A percentile compares a stretch with the other conserved stretches of the same genome.
These are phyloP conservation scores for Prunus kanzakura DNA, from an alignment of 306 rosid genomes.

Conservation along the genomic window DNA sequence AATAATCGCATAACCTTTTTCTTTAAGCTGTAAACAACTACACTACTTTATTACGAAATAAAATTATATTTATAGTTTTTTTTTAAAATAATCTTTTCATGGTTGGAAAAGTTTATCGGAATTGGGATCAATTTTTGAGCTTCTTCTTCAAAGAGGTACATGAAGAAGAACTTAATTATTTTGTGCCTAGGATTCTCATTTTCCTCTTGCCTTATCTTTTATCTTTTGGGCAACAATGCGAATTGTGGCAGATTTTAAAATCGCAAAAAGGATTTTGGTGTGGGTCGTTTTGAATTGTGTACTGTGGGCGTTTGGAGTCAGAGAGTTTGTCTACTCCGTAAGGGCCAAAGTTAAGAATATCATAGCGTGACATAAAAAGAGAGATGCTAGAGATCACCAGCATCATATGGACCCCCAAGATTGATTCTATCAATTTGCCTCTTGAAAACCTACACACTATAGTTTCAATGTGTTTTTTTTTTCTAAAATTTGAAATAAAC, in stretches of 20 bases:
- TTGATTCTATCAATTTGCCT: background rate
- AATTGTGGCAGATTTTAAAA: background rate
- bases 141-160: no score
- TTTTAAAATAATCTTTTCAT: no score
- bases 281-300: background rate
- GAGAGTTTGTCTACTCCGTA: slow-evolving; percentile 4
- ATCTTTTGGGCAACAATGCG: background rate
- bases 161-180: background rate
- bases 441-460: background rate
- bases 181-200: slow-evolving; percentile 29
- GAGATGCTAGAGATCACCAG: slow-evolving; percentile 9
- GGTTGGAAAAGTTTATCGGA: no score
- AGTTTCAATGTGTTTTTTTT: background rate
- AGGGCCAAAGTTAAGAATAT: slow-evolving; percentile 7
- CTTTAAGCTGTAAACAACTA: slow-evolving; percentile 2
- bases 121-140: no score
- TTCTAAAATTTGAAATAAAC: no score
- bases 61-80: no score
- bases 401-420: slow-evolving; percentile 10
- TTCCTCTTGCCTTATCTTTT: background rate
- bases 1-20: background rate
- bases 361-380: background rate
- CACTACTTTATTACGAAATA: no score
- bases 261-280: background rate
- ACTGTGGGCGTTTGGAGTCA: slow-evolving; percentile 6